Evolutionary conservation across 1,284 basidiomycete species (phyloP).

Genomic region (Rhodotorula sp.): DNA sequence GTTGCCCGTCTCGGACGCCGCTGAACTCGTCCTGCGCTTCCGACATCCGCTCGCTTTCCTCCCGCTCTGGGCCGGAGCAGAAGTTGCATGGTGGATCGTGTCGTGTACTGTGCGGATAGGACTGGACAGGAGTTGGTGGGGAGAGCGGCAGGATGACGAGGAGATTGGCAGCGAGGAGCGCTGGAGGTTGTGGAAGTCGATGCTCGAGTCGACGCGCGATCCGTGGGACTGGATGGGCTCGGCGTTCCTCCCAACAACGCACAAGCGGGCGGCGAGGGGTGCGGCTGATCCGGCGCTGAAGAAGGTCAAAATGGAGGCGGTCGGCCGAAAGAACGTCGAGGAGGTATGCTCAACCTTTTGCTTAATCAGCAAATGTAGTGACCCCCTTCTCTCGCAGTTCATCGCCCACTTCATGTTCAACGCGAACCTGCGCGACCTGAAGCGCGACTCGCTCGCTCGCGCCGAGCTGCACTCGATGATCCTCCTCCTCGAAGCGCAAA

Average conservation of each 20-base stretch:
- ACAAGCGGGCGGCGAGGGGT: slow-evolving; percentile 15
- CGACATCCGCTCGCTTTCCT: background rate
- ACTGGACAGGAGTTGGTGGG: slow-evolving; percentile 15
- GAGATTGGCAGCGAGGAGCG: slow-evolving; percentile 27
- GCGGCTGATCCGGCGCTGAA: slow-evolving; percentile 22
- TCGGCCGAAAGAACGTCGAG: slow-evolving; percentile 37
- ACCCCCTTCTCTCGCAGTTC: slow-evolving; percentile 4
- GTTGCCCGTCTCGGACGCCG: slow-evolving; percentile 5
- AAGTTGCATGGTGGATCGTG: slow-evolving; percentile 12
- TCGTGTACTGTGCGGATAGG: background rate
- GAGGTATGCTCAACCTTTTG: slow-evolving; percentile 14
- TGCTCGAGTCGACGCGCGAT: slow-evolving; percentile 23
- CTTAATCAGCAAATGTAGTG: background rate
- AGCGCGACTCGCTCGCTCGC: slow-evolving; percentile 3
- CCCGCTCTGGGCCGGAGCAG: slow-evolving; percentile 12
- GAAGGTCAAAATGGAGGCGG: slow-evolving; percentile 20
- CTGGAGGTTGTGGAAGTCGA: slow-evolving; percentile 28
- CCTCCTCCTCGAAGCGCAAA: slow-evolving; percentile 30
- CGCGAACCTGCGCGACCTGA: slow-evolving; percentile 9
- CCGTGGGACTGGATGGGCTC: slow-evolving; percentile 29
- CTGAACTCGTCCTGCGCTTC: slow-evolving; percentile 15
- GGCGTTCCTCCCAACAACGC: slow-evolving; percentile 16
- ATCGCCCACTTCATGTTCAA: slow-evolving; percentile 33
- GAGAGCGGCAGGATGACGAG: background rate
- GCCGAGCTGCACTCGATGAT: slow-evolving; percentile 35